phyloP scores from a whole-genome alignment of 2,329 filamentous ascomycete genomes.

The Akanthomyces dipterigenus region DNA sequence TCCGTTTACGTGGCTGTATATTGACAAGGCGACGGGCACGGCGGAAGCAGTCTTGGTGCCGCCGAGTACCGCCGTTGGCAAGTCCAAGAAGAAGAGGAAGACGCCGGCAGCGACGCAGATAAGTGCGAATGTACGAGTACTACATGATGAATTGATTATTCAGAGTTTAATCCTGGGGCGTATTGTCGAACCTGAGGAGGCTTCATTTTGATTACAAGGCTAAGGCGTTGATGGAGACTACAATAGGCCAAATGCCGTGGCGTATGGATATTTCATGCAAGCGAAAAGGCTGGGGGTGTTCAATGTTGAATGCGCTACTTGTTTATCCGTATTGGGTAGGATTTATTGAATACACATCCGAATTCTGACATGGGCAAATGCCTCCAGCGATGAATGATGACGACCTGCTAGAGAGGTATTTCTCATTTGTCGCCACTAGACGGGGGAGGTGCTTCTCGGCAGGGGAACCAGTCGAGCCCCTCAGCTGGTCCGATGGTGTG shows the following conservation, averaged over 20 bases:
- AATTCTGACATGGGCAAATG: not conserved
- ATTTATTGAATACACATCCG: not conserved
- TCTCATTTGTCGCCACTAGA: no score
- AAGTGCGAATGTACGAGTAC: slow-evolving; percentile 48
- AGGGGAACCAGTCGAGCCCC: no score
- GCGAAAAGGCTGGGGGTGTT: not conserved
- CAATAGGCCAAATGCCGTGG: not conserved
- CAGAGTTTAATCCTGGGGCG: slow-evolving; percentile 87
- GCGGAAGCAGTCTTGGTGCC: slow-evolving; percentile 41
- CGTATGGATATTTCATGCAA: not conserved
- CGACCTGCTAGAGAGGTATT: no score
- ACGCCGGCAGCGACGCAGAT: slow-evolving; percentile 19
- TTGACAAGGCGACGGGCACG: slow-evolving; percentile 57
- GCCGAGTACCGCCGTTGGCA: slow-evolving; percentile 10
- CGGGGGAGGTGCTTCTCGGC: no score
- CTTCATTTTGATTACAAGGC: slow-evolving; percentile 7
- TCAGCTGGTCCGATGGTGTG: no score
- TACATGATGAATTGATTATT: slow-evolving; percentile 81
- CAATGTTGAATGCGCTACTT: not conserved
- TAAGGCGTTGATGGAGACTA: not conserved
- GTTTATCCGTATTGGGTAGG: not conserved
- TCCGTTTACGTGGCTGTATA: slow-evolving; percentile 71
- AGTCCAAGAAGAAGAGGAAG: slow-evolving; percentile 36
- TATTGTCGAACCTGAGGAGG: slow-evolving; percentile 56
- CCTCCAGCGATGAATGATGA: no score